A percentile compares a stretch with the other conserved stretches of the same genome.
phyloP scores from a whole-genome alignment of 495 filamentous ascomycete species.

The Parathielavia hyrcaniae region DNA sequence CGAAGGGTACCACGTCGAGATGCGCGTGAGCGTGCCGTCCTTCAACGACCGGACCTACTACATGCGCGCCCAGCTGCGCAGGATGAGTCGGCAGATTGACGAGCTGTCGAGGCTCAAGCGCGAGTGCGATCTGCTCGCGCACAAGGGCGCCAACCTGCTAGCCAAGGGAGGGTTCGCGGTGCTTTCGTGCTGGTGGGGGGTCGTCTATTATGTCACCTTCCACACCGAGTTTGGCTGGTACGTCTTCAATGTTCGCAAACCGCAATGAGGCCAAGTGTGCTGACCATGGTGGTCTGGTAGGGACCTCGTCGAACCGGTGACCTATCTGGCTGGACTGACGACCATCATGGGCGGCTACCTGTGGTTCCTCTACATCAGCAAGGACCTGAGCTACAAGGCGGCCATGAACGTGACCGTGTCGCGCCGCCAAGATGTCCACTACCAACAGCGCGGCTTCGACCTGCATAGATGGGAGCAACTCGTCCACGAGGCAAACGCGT shows the following conservation, averaged over 20 bases:
- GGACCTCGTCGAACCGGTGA: constrained; percentile 90
- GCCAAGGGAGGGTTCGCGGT: constrained; percentile 71
- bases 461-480: constrained; percentile 66
- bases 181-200: constrained; percentile 70
- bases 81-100: constrained; percentile 60
- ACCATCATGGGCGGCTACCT: constrained; percentile 85
- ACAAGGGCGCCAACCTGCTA: constrained; percentile 67
- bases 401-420: constrained; percentile 82
- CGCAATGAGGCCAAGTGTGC: neutral
- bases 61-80: constrained; percentile 67
- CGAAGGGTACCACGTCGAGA: constrained; percentile 61
- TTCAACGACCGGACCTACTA: constrained; percentile 88
- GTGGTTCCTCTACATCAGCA: constrained; percentile 91
- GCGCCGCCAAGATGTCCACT: constrained; percentile 68
- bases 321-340: constrained; percentile 74
- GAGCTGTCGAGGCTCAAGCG: constrained; percentile 64
- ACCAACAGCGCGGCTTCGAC: constrained; percentile 69
- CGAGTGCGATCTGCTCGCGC: constrained; percentile 74
- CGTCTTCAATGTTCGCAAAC: neutral
- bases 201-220: constrained; percentile 74
- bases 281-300: neutral
- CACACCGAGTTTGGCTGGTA: constrained; percentile 67
- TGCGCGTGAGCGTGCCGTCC: constrained; percentile 73
- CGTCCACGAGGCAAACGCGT: constrained; percentile 72
- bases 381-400: constrained; percentile 77